Evolutionary conservation across 2,329 filamentous ascomycete genomes (phyloP).

Genomic region (Colletotrichum sp.): DNA sequence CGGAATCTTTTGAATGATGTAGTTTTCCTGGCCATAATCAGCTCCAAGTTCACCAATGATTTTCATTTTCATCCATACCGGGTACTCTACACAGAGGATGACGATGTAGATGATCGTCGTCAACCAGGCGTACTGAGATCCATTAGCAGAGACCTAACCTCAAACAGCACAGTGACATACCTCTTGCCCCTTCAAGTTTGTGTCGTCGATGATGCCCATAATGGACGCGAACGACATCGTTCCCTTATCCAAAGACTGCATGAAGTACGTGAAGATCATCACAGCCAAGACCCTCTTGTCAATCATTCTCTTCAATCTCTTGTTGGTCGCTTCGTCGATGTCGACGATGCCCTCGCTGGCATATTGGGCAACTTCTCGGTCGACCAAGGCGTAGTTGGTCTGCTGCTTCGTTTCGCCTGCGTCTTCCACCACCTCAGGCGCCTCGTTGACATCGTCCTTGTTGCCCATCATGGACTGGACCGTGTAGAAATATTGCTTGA

Average conservation of each 20-base stretch:
- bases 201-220: constrained; percentile 28
- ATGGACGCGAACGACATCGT: constrained; percentile 30
- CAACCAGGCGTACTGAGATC: constrained; percentile 34
- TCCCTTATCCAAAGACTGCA: constrained; percentile 38
- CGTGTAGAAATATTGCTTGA: background rate
- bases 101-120: constrained; percentile 47
- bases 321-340: constrained; percentile 56
- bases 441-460: background rate
- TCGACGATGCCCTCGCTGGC: constrained; percentile 27
- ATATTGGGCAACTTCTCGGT: constrained; percentile 9
- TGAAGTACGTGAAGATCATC: constrained; percentile 55
- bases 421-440: background rate
- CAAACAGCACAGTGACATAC: background rate
- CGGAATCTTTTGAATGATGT: constrained; percentile 40
- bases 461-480: background rate
- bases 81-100: constrained; percentile 45
- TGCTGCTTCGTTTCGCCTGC: background rate
- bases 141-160: background rate
- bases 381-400: constrained; percentile 6
- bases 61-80: constrained; percentile 30
- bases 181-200: constrained; percentile 37
- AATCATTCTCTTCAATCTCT: constrained; percentile 50
- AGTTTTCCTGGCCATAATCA: background rate
- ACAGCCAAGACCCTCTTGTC: constrained; percentile 56
- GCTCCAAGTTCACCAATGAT: background rate